Conservation (phyloP, 352 stramenopile genomes). For the Globisporangium apiculatum region DNA sequence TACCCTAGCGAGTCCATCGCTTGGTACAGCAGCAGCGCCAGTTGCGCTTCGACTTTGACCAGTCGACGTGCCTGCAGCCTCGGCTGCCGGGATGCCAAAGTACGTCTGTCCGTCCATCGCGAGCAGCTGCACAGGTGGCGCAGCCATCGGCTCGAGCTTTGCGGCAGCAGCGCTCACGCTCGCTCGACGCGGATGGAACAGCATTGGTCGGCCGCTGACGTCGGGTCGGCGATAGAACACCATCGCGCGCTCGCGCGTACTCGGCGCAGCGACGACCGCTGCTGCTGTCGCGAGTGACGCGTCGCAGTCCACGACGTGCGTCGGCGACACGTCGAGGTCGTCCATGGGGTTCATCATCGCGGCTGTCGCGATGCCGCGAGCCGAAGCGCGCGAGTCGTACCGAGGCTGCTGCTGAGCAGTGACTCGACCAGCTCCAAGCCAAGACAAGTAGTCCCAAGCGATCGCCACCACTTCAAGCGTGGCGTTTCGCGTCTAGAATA, state of each 20-base stretch:
- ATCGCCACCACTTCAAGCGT: background rate
- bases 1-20: slow-evolving; percentile 17
- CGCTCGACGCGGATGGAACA: slow-evolving; percentile 6
- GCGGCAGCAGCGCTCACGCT: background rate
- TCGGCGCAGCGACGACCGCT: background rate
- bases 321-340: slow-evolving; percentile 14
- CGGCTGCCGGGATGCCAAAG: slow-evolving; percentile 26
- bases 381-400: no score
- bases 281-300: background rate
- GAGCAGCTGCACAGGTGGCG: slow-evolving; percentile 40
- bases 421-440: background rate
- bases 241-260: slow-evolving; percentile 22
- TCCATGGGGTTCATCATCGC: slow-evolving; percentile 33
- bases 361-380: background rate
- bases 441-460: background rate
- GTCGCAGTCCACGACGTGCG: slow-evolving; percentile 2
- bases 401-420: no score
- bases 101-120: slow-evolving; percentile 31
- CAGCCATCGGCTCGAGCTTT: background rate
- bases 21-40: slow-evolving; percentile 1
- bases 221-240: slow-evolving; percentile 41
- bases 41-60: background rate
- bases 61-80: background rate
- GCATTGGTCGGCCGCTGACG: slow-evolving; percentile 26
- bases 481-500: background rate